These are phyloP conservation scores for Clathrus columnatus DNA, from an alignment of 768 basidiomycete genomes.

Conservation along the genomic window DNA sequence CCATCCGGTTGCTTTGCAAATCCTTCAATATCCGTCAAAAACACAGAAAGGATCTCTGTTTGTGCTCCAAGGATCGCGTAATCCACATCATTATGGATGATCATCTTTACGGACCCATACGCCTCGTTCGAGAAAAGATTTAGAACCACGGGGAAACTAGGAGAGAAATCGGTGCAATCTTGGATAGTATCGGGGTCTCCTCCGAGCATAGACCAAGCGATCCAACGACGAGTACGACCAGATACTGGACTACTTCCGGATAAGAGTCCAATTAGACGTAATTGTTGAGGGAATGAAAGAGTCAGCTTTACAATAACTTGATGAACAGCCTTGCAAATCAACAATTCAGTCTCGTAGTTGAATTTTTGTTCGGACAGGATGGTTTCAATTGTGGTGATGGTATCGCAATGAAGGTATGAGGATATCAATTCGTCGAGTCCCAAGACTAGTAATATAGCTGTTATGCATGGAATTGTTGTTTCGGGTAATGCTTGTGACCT, in stretches of 20 bases:
- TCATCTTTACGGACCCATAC: constrained; percentile 33
- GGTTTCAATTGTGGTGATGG: constrained; percentile 38
- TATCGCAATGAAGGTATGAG: constrained; percentile 34
- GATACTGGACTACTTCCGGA: constrained; percentile 4
- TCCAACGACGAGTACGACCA: constrained; percentile 27
- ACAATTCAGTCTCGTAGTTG: constrained; percentile 20
- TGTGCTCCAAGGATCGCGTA: constrained; percentile 52
- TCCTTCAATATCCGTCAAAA: constrained; percentile 46
- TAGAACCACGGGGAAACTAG: constrained; percentile 42
- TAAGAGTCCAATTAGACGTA: background rate
- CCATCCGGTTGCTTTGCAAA: constrained; percentile 43
- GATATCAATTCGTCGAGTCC: constrained; percentile 46
- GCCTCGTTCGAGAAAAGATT: constrained; percentile 37
- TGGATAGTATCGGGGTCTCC: constrained; percentile 16
- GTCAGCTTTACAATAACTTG: background rate
- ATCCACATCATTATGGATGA: constrained; percentile 33
- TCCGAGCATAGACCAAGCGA: constrained; percentile 44
- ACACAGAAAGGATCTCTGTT: constrained; percentile 48
- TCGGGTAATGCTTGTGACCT: background rate
- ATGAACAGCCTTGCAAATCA: constrained; percentile 4
- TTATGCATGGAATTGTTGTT: constrained; percentile 16
- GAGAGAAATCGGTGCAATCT: constrained; percentile 35
- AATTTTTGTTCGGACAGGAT: constrained; percentile 33
- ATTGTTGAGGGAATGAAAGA: background rate
- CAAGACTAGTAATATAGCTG: constrained; percentile 43